A percentile compares a stretch with the other conserved stretches of the same genome.
Evolutionary conservation across 2,329 filamentous ascomycete species (phyloP).

Genomic region (Alternaria rosae): DNA sequence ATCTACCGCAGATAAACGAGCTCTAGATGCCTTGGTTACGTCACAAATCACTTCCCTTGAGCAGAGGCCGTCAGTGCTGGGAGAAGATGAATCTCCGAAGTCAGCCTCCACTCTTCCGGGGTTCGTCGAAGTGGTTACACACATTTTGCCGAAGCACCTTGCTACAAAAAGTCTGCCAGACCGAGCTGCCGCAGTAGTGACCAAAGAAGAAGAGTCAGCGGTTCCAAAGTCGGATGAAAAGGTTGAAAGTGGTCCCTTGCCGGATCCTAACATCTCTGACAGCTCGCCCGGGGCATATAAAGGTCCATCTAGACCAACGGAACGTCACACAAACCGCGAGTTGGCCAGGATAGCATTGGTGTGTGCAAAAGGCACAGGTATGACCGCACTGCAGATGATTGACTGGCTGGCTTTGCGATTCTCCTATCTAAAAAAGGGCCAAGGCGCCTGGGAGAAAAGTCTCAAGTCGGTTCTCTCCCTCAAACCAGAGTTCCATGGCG

Average conservation of each 20-base stretch:
- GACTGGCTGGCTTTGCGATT: constrained; percentile 21
- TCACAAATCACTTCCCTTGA: not conserved
- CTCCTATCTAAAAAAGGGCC: constrained; percentile 14
- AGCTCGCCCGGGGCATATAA: not conserved
- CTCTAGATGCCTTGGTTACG: not conserved
- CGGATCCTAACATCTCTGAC: not conserved
- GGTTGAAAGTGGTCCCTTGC: not conserved
- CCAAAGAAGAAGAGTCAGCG: not conserved
- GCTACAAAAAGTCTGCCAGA: not conserved
- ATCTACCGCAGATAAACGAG: not conserved
- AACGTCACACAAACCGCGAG: constrained; percentile 9
- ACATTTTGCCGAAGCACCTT: not conserved
- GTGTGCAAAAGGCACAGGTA: constrained; percentile 14
- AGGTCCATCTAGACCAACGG: not conserved
- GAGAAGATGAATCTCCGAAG: not conserved
- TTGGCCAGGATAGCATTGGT: constrained; percentile 22
- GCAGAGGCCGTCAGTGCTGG: not conserved
- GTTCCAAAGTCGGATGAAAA: not conserved
- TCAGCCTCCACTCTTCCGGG: not conserved
- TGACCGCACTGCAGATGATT: constrained; percentile 17
- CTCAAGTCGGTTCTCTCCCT: constrained; percentile 18
- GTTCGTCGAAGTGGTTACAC: no score
- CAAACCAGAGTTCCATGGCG: constrained; percentile 17
- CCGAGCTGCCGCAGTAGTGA: not conserved
- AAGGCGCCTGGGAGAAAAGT: constrained; percentile 22